Evolutionary conservation across 176 grass and related monocot species (phyloP), one percentile per base, ranked within the genome.

Genomic region (Oryza punctata): DNA sequence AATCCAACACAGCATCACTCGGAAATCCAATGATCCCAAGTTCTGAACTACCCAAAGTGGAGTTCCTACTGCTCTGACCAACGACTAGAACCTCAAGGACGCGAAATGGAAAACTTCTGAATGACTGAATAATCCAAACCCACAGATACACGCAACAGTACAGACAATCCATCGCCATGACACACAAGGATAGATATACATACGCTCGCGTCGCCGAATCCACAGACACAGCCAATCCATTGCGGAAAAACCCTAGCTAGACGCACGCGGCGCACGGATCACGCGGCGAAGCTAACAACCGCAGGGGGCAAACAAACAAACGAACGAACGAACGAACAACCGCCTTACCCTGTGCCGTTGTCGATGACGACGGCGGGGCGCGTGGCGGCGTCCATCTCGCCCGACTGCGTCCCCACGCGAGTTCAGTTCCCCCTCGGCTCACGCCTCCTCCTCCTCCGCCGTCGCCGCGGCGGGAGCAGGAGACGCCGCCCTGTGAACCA

Each of bases 311-410:
- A 52, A 41, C 40, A 41, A 19, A 52, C 18, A 21, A 21, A 38
- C 37, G 1, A 38, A 38, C 37, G 7, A 38, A 35, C 2, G 3
- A 30, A 35, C 33, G 4, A 35, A 18, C 50, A 33, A 14, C 50
- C 6, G 32, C 37, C 13, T 54, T 86, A 98, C 95, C 95, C 95
- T 10, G 92, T 93, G 72, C 95, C 95, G 85, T 98, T 98, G 91
- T 98, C 95, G 86, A 98, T 90, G 67, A 98, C 93, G 92, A 95
- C 87, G 75, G 95, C 92, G 12, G 92, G 92, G 70, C 95, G 95
- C 71, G 85, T 87, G 61, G 89, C 35, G 81, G 95, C 83, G 80
- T 95, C 92, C 95, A 98, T 98, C 74, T 23, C 18, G 52, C 7
- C 9, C 52, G 5, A 3, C 29, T 65, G 63, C 18, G 68, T 68